Evolutionary conservation across 768 basidiomycete species (phyloP).

Genomic region (Tricholoma saponaceum): DNA sequence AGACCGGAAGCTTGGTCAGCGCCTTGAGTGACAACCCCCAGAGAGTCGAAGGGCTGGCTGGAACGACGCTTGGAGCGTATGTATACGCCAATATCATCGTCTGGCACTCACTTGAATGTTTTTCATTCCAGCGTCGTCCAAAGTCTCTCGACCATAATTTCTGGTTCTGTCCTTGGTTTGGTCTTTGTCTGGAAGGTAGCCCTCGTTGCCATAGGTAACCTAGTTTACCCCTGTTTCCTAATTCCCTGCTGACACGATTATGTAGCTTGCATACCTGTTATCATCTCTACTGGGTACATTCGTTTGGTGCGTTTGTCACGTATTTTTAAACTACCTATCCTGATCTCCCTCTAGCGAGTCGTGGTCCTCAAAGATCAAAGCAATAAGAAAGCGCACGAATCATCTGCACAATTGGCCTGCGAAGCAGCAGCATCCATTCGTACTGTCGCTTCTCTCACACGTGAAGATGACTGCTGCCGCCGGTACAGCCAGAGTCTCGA

Average conservation of each 20-base stretch:
- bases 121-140: conserved; percentile 62
- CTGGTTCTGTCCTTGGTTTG: conserved; percentile 75
- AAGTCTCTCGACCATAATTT: conserved; percentile 61
- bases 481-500: conserved; percentile 70
- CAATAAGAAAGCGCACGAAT: conserved; percentile 77
- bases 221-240: conserved; percentile 21
- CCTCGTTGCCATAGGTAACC: conserved; percentile 79
- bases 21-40: conserved; percentile 81
- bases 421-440: conserved; percentile 89
- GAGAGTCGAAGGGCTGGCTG: conserved; percentile 84
- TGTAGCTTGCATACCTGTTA: conserved; percentile 68
- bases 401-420: conserved; percentile 83
- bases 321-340: background rate
- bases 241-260: too few species aligned
- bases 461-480: conserved; percentile 76
- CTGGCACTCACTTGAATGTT: too few species aligned
- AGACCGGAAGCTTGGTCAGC: conserved; percentile 77
- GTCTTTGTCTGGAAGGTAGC: conserved; percentile 73
- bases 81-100: background rate
- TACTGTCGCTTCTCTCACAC: conserved; percentile 84
- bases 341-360: conserved; percentile 50
- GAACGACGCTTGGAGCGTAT: conserved; percentile 80
- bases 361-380: conserved; percentile 84
- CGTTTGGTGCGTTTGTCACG: conserved; percentile 61
- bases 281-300: conserved; percentile 75